phyloP scores from a whole-genome alignment of 1,139 yeast species.

The Pichia sp. region DNA sequence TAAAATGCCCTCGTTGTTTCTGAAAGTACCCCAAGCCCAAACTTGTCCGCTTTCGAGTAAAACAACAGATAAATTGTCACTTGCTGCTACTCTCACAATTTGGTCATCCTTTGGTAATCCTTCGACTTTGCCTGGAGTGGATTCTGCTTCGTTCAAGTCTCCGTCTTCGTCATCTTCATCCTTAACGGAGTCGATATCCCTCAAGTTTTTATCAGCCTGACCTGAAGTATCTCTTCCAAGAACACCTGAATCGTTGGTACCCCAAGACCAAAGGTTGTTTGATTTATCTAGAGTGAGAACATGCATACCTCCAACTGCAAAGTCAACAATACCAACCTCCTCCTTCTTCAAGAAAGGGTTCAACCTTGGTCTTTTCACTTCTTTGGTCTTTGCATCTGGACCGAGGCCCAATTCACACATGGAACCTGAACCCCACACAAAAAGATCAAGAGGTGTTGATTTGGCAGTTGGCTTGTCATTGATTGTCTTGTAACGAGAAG shows the following conservation, averaged over 20 bases:
- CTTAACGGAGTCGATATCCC: conserved; percentile 56
- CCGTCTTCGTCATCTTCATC: conserved; percentile 60
- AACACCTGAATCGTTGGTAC: conserved; percentile 88
- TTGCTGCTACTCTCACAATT: conserved; percentile 83
- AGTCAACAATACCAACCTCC: conserved; percentile 65
- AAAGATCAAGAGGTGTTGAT: conserved; percentile 59
- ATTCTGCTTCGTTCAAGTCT: conserved; percentile 79
- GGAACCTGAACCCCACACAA: conserved; percentile 94
- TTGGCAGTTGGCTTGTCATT: conserved; percentile 40
- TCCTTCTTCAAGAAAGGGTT: conserved; percentile 69
- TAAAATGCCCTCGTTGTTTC: conserved; percentile 85
- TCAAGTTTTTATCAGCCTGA: conserved; percentile 52
- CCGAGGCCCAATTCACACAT: conserved; percentile 97
- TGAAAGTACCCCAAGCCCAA: conserved; percentile 97
- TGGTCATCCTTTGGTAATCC: conserved; percentile 53
- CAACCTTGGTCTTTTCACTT: conserved; percentile 90
- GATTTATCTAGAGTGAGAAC: conserved; percentile 71
- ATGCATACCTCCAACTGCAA: conserved; percentile 97
- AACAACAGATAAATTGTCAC: conserved; percentile 85
- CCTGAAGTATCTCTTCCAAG: conserved; percentile 81
- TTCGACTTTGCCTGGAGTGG: conserved; percentile 78
- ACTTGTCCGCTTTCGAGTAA: conserved; percentile 79
- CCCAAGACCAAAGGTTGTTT: conserved; percentile 94
- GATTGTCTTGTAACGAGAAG: conserved; percentile 44
- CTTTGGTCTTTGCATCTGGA: conserved; percentile 79